A percentile compares a stretch with the other conserved stretches of the same genome.
These are phyloP conservation scores for Mitragyna speciosa DNA, from an alignment of 257 asterid species.

Conservation along the genomic window DNA sequence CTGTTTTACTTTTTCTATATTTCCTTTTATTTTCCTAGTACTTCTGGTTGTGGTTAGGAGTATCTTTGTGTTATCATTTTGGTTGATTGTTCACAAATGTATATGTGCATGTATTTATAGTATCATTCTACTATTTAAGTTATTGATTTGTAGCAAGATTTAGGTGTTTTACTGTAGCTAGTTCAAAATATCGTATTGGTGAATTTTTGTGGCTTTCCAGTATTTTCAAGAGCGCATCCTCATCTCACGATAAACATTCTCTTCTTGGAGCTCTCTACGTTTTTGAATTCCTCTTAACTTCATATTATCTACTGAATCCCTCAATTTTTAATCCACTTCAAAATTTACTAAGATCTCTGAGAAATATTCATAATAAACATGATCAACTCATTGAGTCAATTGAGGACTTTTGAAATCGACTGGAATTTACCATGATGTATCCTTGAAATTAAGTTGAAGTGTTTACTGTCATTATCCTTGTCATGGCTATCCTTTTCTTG, in stretches of 20 bases:
- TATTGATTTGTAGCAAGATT: neutral
- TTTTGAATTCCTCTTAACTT: neutral
- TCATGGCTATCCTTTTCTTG: neutral
- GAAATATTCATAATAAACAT: no score
- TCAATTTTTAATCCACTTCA: neutral
- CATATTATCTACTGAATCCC: neutral
- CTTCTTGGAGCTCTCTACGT: neutral
- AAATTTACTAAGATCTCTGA: neutral
- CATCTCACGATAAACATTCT: neutral
- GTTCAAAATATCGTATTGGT: neutral
- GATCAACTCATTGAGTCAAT: neutral
- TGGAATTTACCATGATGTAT: neutral
- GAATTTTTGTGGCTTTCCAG: neutral
- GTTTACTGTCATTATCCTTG: neutral
- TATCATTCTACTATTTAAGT: neutral
- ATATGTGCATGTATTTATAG: neutral
- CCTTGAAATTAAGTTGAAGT: neutral
- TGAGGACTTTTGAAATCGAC: neutral
- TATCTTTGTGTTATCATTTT: neutral
- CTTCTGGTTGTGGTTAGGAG: neutral
- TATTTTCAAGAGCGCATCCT: neutral
- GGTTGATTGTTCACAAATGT: neutral
- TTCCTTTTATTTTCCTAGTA: neutral
- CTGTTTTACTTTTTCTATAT: neutral
- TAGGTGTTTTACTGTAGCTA: slow-evolving; percentile 3